Evolutionary conservation across 2,329 filamentous ascomycete species (phyloP).

Genomic region (Remersonia thermophila): DNA sequence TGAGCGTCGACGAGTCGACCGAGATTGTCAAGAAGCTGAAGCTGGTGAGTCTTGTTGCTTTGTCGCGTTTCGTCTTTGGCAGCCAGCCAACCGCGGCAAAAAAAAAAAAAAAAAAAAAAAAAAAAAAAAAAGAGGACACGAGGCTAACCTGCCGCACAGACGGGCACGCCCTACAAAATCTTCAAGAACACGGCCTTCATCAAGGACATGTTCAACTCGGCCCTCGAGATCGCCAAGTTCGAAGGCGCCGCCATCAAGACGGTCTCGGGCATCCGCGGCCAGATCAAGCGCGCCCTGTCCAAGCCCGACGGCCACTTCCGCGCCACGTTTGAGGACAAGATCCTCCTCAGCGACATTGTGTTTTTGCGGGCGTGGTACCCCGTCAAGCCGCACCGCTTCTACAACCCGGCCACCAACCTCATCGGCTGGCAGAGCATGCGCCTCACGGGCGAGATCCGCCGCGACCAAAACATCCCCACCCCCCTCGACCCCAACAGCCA

Average conservation of each 20-base stretch:
- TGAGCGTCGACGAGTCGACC: slow-evolving; percentile 87
- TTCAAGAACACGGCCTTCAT: slow-evolving; percentile 99
- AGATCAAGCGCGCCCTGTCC: slow-evolving; percentile 89
- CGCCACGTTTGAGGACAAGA: slow-evolving; percentile 97
- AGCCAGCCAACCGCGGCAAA: too few species aligned
- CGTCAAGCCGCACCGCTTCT: slow-evolving; percentile 88
- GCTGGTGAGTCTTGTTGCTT: slow-evolving; percentile 31
- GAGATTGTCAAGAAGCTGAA: slow-evolving; percentile 99
- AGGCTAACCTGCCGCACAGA: slow-evolving; percentile 26
- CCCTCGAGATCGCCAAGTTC: slow-evolving; percentile 94
- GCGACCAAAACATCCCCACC: slow-evolving; percentile 59
- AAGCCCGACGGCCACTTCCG: slow-evolving; percentile 94
- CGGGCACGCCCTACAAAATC: slow-evolving; percentile 87
- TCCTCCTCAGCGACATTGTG: slow-evolving; percentile 90
- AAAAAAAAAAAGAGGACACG: too few species aligned
- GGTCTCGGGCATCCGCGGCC: slow-evolving; percentile 85
- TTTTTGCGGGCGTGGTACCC: slow-evolving; percentile 96
- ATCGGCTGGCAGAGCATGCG: slow-evolving; percentile 92
- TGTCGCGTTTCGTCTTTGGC: not conserved
- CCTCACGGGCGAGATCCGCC: slow-evolving; percentile 80
- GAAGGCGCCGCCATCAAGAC: slow-evolving; percentile 93
- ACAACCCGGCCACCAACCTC: slow-evolving; percentile 90
- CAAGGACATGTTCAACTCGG: slow-evolving; percentile 92
- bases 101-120: too few species aligned
- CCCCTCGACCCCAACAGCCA: slow-evolving; percentile 73